phyloP scores from a whole-genome alignment of 345 rosid genomes.

The Syzygium grande region DNA sequence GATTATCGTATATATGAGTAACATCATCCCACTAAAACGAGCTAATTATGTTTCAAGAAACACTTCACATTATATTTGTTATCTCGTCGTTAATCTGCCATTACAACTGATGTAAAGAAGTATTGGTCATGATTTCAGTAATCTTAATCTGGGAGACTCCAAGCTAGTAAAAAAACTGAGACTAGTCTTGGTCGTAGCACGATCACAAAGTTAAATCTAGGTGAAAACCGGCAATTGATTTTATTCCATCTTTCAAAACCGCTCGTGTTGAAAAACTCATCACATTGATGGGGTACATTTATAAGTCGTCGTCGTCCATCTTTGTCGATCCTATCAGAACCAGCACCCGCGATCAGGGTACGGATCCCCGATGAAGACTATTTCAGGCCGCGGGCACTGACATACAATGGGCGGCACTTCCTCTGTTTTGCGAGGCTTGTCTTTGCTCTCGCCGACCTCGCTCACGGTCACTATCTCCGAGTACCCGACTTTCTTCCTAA shows the following conservation, averaged over 20 bases:
- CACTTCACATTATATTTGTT: background rate
- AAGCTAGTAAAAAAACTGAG: background rate
- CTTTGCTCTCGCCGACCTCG: background rate
- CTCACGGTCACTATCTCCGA: background rate
- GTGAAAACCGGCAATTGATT: background rate
- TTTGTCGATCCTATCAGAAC: background rate
- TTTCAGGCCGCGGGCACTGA: background rate
- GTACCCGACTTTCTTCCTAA: background rate
- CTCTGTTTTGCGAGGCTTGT: rapidly evolving
- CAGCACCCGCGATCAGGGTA: background rate
- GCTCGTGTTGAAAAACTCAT: background rate
- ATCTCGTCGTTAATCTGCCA: no score
- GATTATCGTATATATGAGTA: background rate
- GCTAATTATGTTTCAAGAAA: background rate
- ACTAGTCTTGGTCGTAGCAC: background rate
- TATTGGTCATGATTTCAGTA: no score
- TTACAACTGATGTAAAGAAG: no score
- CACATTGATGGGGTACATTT: background rate
- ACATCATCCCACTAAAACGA: background rate
- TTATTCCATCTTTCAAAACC: background rate
- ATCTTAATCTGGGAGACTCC: background rate
- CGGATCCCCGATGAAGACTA: background rate
- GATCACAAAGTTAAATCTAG: background rate
- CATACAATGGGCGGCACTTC: background rate
- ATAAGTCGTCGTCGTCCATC: no score